These are phyloP conservation scores for Medicago arabica DNA, from an alignment of 306 rosid species.

Conservation along the genomic window DNA sequence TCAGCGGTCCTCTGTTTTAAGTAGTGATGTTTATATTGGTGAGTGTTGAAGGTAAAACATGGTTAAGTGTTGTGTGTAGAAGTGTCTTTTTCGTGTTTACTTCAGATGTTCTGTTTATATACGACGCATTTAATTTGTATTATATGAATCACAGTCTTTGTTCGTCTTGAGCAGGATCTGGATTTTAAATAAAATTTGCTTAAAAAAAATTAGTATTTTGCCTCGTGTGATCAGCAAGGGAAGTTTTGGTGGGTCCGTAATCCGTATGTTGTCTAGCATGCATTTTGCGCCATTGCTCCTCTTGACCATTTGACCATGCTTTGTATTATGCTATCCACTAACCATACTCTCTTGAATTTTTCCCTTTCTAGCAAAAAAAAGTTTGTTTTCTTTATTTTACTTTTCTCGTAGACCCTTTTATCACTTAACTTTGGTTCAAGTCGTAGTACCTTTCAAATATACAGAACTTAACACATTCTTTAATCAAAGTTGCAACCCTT, in stretches of 20 bases:
- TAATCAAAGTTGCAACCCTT: neutral
- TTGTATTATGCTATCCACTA: slow-evolving; percentile 58
- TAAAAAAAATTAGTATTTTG: too few relatives aligned
- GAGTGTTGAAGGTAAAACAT: too few relatives aligned
- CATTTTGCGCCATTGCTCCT: slow-evolving; percentile 64
- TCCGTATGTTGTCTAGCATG: slow-evolving; percentile 89
- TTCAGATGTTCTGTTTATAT: too few relatives aligned
- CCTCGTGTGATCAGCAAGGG: too few relatives aligned
- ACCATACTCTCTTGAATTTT: slow-evolving; percentile 43
- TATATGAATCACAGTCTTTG: too few relatives aligned
- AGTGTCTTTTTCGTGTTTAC: too few relatives aligned
- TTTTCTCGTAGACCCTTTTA: neutral
- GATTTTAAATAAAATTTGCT: too few relatives aligned
- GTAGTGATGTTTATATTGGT: too few relatives aligned
- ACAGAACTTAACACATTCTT: neutral
- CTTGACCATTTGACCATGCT: slow-evolving; percentile 80
- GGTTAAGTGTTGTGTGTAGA: too few relatives aligned
- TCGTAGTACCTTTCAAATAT: neutral
- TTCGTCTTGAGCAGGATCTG: too few relatives aligned
- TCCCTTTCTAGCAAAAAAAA: slow-evolving; percentile 35
- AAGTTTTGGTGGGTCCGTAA: slow-evolving; percentile 47
- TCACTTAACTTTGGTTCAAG: neutral
- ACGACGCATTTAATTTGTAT: too few relatives aligned
- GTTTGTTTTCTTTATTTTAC: slow-evolving; percentile 31
- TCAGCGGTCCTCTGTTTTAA: too few relatives aligned